Base-by-base conservation (phyloP, 208 protist genomes). In the Naegleria gruberi region DNA sequence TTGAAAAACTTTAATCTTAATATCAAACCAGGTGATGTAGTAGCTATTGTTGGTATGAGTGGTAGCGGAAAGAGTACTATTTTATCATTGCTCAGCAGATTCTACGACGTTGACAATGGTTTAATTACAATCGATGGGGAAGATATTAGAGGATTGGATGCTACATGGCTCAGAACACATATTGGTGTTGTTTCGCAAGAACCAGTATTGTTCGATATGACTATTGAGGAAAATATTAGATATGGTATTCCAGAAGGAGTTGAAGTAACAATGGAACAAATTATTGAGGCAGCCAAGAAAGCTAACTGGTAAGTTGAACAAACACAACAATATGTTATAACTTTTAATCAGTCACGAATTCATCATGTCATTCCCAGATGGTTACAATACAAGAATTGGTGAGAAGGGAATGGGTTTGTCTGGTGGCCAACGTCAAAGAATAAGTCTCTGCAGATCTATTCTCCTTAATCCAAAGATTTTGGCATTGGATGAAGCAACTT, bases 351-450 rank as follows among this genome's bases (percentile, higher is more conserved):
- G 94, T 26, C 95, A 98, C 91, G 95, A 98, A 41, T 97, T 97
- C 90, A 97, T 98, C 90, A 90, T 92, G 0, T 55, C 93, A 4
- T 92, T 98, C 5, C 95, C 96, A 8, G 90, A 98, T 73, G 95
- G 94, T 42, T 98, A 98, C 91, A 94, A 97, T 74, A 97, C 96
- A 4, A 95, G 93, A 83, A 96, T 98, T 10, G 97, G 96, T 42
- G 97, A 97, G 91, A 91, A 92, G 86, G 96, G 96, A 42, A 92
- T 94, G n/a, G 94, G 92, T 57, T 93, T 99, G 17, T 96, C 94
- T 8, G 97, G 96, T 30, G 97, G 97, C 1, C 96, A 99, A 93
- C 97, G 96, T 93, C 97, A 99, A 92, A 95, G 97, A 82, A 96
- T 99, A 82, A 95, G 96, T 41, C 98, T 99, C 92, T 96, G 96